A percentile compares a stretch with the other conserved stretches of the same genome.
Conservation (phyloP, 805 yeast genomes). For the Yarrowia sp. region DNA sequence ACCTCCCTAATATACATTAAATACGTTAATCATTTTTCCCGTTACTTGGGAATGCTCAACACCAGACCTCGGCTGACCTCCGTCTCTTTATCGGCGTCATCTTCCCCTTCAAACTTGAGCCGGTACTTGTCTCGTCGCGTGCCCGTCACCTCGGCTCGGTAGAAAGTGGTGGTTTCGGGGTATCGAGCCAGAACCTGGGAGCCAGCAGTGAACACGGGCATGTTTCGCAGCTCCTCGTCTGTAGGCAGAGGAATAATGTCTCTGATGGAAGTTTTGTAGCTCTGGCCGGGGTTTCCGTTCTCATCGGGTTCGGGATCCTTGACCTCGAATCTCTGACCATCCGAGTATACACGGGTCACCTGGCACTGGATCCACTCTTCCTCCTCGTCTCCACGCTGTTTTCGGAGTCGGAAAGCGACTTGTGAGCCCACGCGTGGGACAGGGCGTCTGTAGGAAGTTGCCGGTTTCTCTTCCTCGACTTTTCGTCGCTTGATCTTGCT, state of each 20-base stretch:
- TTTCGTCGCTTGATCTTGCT: slow-evolving; percentile 27
- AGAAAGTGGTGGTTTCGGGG: slow-evolving; percentile 97
- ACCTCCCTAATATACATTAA: slow-evolving; percentile 32
- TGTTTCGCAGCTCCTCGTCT: slow-evolving; percentile 50
- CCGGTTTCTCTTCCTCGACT: slow-evolving; percentile 19
- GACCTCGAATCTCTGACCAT: slow-evolving; percentile 83
- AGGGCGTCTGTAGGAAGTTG: not conserved
- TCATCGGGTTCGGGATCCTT: slow-evolving; percentile 98
- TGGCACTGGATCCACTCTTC: slow-evolving; percentile 97
- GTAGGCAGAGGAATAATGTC: slow-evolving; percentile 73
- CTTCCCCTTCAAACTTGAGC: slow-evolving; percentile 93
- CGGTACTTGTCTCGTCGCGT: slow-evolving; percentile 74
- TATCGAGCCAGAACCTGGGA: slow-evolving; percentile 88
- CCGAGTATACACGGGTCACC: slow-evolving; percentile 76
- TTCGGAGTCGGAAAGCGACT: slow-evolving; percentile 79
- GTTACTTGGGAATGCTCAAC: slow-evolving; percentile 50
- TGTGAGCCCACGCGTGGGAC: slow-evolving; percentile 66
- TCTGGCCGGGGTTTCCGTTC: slow-evolving; percentile 82
- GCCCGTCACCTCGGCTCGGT: slow-evolving; percentile 90
- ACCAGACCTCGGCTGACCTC: slow-evolving; percentile 88
- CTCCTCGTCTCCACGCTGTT: slow-evolving; percentile 58
- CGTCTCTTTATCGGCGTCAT: slow-evolving; percentile 93
- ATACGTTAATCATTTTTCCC: slow-evolving; percentile 20
- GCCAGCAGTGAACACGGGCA: slow-evolving; percentile 69
- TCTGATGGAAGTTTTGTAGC: slow-evolving; percentile 80